phyloP scores from a whole-genome alignment of 2,329 filamentous ascomycete species.

The Penicillium sp. region DNA sequence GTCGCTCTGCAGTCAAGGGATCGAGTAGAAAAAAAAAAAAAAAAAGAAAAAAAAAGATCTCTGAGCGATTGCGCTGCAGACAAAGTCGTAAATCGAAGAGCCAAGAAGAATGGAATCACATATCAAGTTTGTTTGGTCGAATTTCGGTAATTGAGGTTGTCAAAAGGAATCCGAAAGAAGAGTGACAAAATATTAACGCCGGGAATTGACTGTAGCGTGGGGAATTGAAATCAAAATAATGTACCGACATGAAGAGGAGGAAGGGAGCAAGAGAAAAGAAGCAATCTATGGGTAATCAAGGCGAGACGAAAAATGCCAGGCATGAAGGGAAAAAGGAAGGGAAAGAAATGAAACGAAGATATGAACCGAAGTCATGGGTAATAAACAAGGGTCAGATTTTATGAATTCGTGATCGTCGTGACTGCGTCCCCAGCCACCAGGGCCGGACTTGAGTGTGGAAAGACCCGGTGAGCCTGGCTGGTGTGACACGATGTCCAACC shows the following conservation, averaged over 20 bases:
- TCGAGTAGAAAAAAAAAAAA: neutral
- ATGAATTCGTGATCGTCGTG: conserved; percentile 38
- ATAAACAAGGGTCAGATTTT: conserved; percentile 28
- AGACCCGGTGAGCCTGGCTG: conserved; percentile 12
- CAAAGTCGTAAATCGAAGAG: neutral
- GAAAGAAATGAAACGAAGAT: conserved; percentile 35
- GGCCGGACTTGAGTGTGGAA: neutral
- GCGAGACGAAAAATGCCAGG: conserved; percentile 38
- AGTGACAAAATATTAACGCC: conserved; percentile 23
- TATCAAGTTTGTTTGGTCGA: conserved; percentile 14
- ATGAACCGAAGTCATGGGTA: conserved; percentile 33
- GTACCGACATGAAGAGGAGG: conserved; percentile 31
- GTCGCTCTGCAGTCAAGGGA: neutral
- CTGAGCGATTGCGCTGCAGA: neutral
- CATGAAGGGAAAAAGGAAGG: conserved; percentile 31
- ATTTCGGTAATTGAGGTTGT: conserved; percentile 5
- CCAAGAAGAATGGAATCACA: conserved; percentile 3
- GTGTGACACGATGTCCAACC: conserved; percentile 2
- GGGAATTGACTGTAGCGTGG: conserved; percentile 11
- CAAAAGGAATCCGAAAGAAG: conserved; percentile 1
- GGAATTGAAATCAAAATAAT: conserved; percentile 31
- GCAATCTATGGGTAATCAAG: conserved; percentile 40
- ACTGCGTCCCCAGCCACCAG: conserved; percentile 26
- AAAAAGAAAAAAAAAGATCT: neutral
- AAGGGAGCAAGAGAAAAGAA: conserved; percentile 27